These are phyloP conservation scores for Pyrus communis DNA, from an alignment of 306 rosid genomes.

Conservation along the genomic window DNA sequence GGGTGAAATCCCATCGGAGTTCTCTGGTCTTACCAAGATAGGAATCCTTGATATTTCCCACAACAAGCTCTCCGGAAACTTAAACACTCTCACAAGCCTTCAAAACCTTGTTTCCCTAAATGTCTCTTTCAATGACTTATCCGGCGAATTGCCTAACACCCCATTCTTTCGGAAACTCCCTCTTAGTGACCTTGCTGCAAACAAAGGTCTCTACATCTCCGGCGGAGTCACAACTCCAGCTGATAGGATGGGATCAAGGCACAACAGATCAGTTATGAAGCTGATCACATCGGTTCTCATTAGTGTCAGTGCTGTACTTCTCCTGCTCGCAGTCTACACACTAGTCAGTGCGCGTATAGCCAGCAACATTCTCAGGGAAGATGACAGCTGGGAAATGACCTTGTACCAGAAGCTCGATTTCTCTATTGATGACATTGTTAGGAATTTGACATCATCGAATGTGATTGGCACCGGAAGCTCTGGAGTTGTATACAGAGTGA, in stretches of 20 bases:
- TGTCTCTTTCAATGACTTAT: slow-evolving; percentile 68
- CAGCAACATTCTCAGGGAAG: slow-evolving; percentile 28
- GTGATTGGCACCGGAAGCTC: slow-evolving; percentile 78
- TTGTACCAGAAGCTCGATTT: slow-evolving; percentile 65
- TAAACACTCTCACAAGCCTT: slow-evolving; percentile 41
- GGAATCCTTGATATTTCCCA: slow-evolving; percentile 76
- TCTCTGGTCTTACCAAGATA: slow-evolving; percentile 58
- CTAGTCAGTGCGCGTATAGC: slow-evolving; percentile 33
- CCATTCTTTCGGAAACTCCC: slow-evolving; percentile 68
- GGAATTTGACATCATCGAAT: slow-evolving; percentile 53
- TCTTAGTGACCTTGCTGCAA: slow-evolving; percentile 49
- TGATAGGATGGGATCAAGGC: slow-evolving; percentile 17
- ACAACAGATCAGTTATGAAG: slow-evolving; percentile 30
- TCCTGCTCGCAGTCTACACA: slow-evolving; percentile 42
- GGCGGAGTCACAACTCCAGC: slow-evolving; percentile 28
- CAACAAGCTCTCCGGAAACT: slow-evolving; percentile 64
- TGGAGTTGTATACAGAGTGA: slow-evolving; percentile 69
- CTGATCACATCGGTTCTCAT: slow-evolving; percentile 47
- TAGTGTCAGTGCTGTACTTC: slow-evolving; percentile 34
- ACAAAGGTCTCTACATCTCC: slow-evolving; percentile 58
- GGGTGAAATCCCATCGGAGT: slow-evolving; percentile 63
- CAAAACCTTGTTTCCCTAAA: slow-evolving; percentile 69
- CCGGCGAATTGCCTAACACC: slow-evolving; percentile 64
- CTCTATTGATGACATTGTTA: slow-evolving; percentile 50
- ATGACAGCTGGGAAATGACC: slow-evolving; percentile 66